Conservation (phyloP, 176 grass and related monocot genomes). For the Ensete ventricosum region DNA sequence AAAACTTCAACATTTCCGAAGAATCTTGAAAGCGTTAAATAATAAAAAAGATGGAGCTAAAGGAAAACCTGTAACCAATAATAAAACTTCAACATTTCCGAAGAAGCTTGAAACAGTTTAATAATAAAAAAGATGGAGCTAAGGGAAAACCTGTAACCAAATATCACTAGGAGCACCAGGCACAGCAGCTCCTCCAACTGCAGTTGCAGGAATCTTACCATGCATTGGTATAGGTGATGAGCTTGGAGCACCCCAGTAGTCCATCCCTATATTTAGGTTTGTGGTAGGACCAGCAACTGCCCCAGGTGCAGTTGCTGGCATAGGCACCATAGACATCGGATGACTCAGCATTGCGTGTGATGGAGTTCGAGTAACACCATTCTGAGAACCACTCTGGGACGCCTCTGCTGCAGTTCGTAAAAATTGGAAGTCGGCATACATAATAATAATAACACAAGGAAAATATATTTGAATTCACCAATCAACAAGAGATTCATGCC, state of each 20-base stretch:
- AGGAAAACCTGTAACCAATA: constrained; percentile 34
- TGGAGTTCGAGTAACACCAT: constrained; percentile 36
- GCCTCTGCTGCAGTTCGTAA: constrained; percentile 23
- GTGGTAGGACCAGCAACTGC: constrained; percentile 59
- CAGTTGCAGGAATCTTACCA: constrained; percentile 32
- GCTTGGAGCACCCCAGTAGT: constrained; percentile 60
- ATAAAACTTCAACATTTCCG: neutral
- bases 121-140: neutral
- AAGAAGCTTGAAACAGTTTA: neutral
- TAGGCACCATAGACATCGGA: constrained; percentile 41
- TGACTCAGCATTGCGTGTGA: constrained; percentile 50
- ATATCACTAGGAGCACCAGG: constrained; percentile 22
- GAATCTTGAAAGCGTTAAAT: neutral
- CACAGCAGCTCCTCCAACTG: constrained; percentile 31
- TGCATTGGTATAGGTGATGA: constrained; percentile 43
- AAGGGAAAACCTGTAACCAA: constrained; percentile 36
- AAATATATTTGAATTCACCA: constrained; percentile 22
- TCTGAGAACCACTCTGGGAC: constrained; percentile 35
- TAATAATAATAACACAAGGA: neutral
- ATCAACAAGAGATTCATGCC: constrained; percentile 41
- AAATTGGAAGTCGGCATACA: constrained; percentile 11
- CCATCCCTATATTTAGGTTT: constrained; percentile 77
- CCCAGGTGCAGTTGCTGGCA: constrained; percentile 44
- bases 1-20: neutral
- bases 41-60: neutral